These are phyloP conservation scores for Dendrobium nobile DNA, from an alignment of 106 monocot genomes.

Conservation along the genomic window DNA sequence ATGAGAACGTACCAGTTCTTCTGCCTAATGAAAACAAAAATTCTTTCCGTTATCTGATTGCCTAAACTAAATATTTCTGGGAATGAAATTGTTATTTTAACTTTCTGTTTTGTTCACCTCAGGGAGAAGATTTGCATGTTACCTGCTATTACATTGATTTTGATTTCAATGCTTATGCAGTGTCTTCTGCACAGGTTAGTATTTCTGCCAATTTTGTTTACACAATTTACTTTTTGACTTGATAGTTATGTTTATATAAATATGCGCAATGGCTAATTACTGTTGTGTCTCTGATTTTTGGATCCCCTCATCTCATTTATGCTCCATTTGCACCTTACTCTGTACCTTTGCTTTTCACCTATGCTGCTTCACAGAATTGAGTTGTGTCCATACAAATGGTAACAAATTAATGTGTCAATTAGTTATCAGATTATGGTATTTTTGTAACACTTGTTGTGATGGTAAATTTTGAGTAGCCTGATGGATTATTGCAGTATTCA, in stretches of 20 bases:
- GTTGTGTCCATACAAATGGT: not conserved
- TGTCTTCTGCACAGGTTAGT: conserved; percentile 76
- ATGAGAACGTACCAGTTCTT: not conserved
- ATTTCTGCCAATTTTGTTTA: not conserved
- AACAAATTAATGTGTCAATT: not conserved
- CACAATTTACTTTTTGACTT: not conserved
- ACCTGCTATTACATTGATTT: conserved; percentile 81
- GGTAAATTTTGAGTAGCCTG: not conserved
- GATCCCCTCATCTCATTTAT: not conserved
- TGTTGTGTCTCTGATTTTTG: not conserved
- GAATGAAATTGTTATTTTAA: not conserved
- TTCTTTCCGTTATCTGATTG: conserved; percentile 1
- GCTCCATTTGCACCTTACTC: not conserved
- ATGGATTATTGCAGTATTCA: not conserved
- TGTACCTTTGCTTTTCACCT: not conserved
- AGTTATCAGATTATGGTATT: not conserved
- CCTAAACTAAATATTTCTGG: not conserved
- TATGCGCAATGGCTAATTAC: not conserved
- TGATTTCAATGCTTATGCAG: conserved; percentile 72
- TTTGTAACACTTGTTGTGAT: not conserved
- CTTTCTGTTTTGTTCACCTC: conserved; percentile 4
- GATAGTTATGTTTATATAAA: not conserved
- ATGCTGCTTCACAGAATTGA: not conserved
- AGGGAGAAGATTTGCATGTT: conserved; percentile 82
- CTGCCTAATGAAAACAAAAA: not conserved